Conservation (phyloP, 1,139 yeast species). For the Saccharomycopsis phalli region DNA sequence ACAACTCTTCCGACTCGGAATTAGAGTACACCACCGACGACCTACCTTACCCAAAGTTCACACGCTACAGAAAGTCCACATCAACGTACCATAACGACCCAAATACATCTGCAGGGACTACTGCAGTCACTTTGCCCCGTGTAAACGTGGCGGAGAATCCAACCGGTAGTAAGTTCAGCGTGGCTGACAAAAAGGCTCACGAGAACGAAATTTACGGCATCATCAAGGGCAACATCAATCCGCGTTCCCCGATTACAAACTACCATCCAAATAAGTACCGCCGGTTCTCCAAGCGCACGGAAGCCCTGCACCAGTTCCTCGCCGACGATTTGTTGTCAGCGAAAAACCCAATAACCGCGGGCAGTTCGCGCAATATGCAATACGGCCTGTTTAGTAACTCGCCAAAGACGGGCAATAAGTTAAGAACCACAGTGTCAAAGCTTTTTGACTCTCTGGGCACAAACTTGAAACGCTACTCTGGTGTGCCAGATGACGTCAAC, state of each 20-base stretch:
- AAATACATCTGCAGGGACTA: not conserved
- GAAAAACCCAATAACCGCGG: not conserved
- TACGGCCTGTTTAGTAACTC: constrained; percentile 1
- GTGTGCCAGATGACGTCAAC: constrained; percentile 60
- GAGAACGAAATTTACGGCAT: not conserved
- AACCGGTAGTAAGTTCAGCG: too few species aligned
- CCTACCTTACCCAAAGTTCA: constrained; percentile 17
- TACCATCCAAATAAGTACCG: constrained; percentile 10
- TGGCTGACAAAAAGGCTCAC: not conserved
- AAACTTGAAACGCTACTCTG: constrained; percentile 64
- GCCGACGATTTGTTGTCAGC: constrained; percentile 1
- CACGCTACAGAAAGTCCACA: constrained; percentile 11
- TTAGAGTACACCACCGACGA: constrained; percentile 20
- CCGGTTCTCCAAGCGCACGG: constrained; percentile 1
- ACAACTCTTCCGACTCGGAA: constrained; percentile 18
- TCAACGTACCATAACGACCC: not conserved
- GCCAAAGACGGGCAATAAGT: constrained; percentile 6
- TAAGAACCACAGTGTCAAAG: constrained; percentile 18
- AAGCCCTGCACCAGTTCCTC: not conserved
- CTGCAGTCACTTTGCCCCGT: not conserved
- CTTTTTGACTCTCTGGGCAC: constrained; percentile 42
- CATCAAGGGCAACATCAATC: not conserved
- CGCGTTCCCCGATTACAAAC: constrained; percentile 6
- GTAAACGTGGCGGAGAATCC: not conserved
- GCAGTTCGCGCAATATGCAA: constrained; percentile 1